phyloP scores from a whole-genome alignment of 139 green algal genomes.

The Closterium sp. region DNA sequence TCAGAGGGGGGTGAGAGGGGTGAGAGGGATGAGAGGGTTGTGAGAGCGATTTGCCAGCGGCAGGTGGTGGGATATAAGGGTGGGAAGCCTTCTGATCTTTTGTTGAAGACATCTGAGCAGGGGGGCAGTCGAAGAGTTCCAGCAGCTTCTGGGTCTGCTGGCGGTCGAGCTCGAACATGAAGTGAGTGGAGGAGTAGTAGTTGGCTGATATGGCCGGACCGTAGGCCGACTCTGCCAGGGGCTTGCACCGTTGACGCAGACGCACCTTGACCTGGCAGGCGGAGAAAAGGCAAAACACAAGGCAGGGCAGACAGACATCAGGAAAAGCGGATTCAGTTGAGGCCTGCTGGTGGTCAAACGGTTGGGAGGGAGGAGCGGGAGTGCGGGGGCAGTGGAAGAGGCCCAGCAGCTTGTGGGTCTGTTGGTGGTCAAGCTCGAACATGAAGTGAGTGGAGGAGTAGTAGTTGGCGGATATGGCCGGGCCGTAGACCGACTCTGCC shows the following conservation, averaged over 20 bases:
- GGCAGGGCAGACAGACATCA: not conserved
- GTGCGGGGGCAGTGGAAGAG: too few relatives aligned
- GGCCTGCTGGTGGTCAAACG: too few relatives aligned
- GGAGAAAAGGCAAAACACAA: not conserved
- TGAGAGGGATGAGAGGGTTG: too few relatives aligned
- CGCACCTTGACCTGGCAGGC: not conserved
- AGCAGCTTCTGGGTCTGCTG: not conserved
- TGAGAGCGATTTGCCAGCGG: too few relatives aligned
- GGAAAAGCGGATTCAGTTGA: not conserved
- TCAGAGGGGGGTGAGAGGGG: not conserved
- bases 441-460: too few relatives aligned
- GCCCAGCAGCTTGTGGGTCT: not conserved
- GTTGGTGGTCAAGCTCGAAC: too few relatives aligned
- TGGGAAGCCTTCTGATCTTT: too few relatives aligned
- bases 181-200: not conserved
- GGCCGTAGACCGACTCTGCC: not conserved
- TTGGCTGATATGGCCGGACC: not conserved
- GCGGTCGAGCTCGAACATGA: not conserved
- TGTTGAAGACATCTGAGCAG: too few relatives aligned
- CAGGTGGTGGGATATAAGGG: too few relatives aligned
- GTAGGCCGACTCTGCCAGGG: not conserved
- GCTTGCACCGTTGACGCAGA: not conserved
- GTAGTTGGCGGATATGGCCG: not conserved
- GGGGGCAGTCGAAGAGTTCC: too few relatives aligned
- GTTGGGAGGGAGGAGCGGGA: too few relatives aligned